phyloP scores from a whole-genome alignment of 1,284 basidiomycete genomes.

The Jaminaea rosea region DNA sequence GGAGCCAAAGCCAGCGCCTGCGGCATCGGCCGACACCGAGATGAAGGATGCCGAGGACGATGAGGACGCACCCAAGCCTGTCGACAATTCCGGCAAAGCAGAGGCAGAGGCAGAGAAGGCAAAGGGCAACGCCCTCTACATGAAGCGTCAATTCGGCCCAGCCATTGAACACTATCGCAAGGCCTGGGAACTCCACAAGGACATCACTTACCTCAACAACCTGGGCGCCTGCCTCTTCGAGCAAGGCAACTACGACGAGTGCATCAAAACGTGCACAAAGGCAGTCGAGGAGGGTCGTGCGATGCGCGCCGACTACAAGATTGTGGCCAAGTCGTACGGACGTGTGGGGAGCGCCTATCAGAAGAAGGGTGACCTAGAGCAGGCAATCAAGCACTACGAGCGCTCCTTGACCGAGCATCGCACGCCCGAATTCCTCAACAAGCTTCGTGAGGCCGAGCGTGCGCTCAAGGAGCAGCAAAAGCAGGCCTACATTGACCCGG shows the following conservation, averaged over 20 bases:
- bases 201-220: conserved; percentile 71
- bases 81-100: conserved; percentile 13
- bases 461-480: conserved; percentile 67
- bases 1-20: conserved; percentile 8
- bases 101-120: conserved; percentile 43
- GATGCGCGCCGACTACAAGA: conserved; percentile 55
- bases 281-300: conserved; percentile 85
- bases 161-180: conserved; percentile 52
- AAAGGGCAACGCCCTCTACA: conserved; percentile 72
- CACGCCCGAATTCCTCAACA: conserved; percentile 82
- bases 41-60: conserved; percentile 23
- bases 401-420: conserved; percentile 87
- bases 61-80: conserved; percentile 31
- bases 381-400: conserved; percentile 54
- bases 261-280: conserved; percentile 83
- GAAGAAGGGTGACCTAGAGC: conserved; percentile 67
- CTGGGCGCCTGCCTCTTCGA: conserved; percentile 80
- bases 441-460: conserved; percentile 67
- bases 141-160: conserved; percentile 57
- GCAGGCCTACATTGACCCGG: conserved; percentile 80
- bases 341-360: conserved; percentile 78
- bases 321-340: conserved; percentile 66
- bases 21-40: conserved; percentile 25
- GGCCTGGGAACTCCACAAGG: conserved; percentile 89
- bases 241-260: conserved; percentile 78